These are phyloP conservation scores for Melampsora abietis-canadensis DNA, from an alignment of 1,284 basidiomycete genomes.

Conservation along the genomic window DNA sequence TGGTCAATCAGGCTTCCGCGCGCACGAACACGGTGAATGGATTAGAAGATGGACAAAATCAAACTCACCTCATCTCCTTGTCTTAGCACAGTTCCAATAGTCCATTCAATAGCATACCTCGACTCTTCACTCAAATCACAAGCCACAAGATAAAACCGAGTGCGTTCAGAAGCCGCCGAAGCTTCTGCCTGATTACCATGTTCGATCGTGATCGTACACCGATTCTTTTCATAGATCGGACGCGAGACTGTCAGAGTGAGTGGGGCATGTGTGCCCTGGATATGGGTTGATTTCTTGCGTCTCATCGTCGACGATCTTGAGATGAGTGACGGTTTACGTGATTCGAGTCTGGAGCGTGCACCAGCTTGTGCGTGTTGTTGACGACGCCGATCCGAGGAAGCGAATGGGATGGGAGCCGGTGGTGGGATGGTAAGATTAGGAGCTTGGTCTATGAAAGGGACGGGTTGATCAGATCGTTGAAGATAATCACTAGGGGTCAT, in stretches of 20 bases:
- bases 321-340: background rate
- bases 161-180: background rate
- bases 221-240: background rate
- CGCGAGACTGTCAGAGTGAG: background rate
- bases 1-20: too few relatives aligned
- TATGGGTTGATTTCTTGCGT: background rate
- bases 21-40: too few relatives aligned
- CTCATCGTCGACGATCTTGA: background rate
- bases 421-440: background rate
- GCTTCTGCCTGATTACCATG: background rate
- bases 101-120: conserved; percentile 8
- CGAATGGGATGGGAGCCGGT: background rate
- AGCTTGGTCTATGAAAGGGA: background rate
- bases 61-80: conserved; percentile 11
- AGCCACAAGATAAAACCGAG: conserved; percentile 9
- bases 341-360: background rate
- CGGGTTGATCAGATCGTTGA: background rate
- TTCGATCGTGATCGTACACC: background rate
- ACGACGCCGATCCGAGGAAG: background rate
- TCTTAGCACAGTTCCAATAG: background rate
- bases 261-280: background rate
- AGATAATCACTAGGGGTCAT: background rate
- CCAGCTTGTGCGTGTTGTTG: background rate
- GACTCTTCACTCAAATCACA: conserved; percentile 13
- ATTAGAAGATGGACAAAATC: too few relatives aligned